Evolutionary conservation across 306 rosid species (phyloP), one percentile per base, ranked within the genome.

Genomic region (Purshia tridentata): DNA sequence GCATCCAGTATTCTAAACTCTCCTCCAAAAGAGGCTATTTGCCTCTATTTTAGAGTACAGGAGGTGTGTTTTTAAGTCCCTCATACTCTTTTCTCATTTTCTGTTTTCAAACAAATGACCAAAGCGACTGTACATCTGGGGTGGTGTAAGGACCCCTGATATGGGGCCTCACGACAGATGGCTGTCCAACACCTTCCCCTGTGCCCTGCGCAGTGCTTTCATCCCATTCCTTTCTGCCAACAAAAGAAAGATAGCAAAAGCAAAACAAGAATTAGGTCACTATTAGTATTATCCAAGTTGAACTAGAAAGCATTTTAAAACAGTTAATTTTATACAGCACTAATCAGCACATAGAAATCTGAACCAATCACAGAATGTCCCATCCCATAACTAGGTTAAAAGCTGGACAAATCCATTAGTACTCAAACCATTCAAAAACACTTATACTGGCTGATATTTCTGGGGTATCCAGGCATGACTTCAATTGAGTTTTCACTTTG

Each of bases 101-200:
- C 84, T 79, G 68, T 86, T 77, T 78, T 76, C 74, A 85, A 88
- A 84, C 90, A 76, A 91, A 94, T 73, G 86, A 88, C 98, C 98
- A 91, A 77, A 79, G 88, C 45, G 98, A 88, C 89, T 95, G 91
- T 88, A 87, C 97, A 90, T 89, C 91, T 29, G 94, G 79, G 77
- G 80, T 49, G 37, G 93, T 88, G 54, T 81, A 88, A 58, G 61
- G 79, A 84, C 87, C 85, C 73, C 95, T 88, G 58, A 82, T 77
- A 54, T 80, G 89, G 23, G 90, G 88, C 83, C 82, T 85, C 44
- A 81, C 78, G 66, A 78, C 78, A 14, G 88, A 35, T 69, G 88
- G 42, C 84, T 83, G 81, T 56, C 86, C 84, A 41, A 79, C 69
- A 64, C 91, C 86, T 59, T 87, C 97, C 69, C 80, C 84, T 40